phyloP scores from a whole-genome alignment of 1,139 yeast genomes.

The Zhuliangozyma parablackwelliae region DNA sequence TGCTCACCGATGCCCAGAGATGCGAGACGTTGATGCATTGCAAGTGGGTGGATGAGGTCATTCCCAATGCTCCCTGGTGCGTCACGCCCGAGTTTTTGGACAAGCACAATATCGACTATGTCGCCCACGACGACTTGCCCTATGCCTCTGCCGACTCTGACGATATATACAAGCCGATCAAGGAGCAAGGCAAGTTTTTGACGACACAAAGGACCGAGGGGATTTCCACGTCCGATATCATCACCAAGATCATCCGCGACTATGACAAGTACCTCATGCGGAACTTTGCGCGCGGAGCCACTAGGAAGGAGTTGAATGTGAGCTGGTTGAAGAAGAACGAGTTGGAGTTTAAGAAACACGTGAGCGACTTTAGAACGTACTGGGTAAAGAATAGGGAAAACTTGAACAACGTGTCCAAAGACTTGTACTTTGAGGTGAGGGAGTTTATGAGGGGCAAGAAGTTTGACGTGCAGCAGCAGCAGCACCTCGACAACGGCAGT shows the following conservation, averaged over 20 bases:
- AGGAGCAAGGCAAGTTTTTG: constrained; percentile 83
- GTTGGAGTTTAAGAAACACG: constrained; percentile 86
- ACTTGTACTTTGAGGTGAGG: constrained; percentile 76
- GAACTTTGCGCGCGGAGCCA: constrained; percentile 95
- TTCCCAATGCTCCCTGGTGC: constrained; percentile 94
- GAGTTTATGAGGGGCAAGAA: constrained; percentile 61
- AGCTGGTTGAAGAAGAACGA: constrained; percentile 97
- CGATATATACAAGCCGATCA: constrained; percentile 90
- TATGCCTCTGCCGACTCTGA: constrained; percentile 84
- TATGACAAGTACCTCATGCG: constrained; percentile 95
- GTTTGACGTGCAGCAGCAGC: constrained; percentile 32
- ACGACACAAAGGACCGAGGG: constrained; percentile 97
- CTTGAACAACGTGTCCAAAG: constrained; percentile 72
- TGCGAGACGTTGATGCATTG: constrained; percentile 87
- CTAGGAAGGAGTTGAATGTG: constrained; percentile 91
- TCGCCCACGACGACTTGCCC: constrained; percentile 96
- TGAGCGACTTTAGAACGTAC: constrained; percentile 78
- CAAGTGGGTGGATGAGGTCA: constrained; percentile 95
- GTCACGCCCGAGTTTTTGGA: constrained; percentile 77
- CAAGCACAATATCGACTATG: constrained; percentile 84
- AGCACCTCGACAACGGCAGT: constrained; percentile 21
- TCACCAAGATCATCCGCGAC: constrained; percentile 89
- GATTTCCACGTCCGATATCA: constrained; percentile 90
- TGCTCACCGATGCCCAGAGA: constrained; percentile 79
- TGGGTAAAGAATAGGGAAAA: constrained; percentile 72